Base-by-base conservation (phyloP, 768 basidiomycete genomes). In the Boletus insuetus region DNA sequence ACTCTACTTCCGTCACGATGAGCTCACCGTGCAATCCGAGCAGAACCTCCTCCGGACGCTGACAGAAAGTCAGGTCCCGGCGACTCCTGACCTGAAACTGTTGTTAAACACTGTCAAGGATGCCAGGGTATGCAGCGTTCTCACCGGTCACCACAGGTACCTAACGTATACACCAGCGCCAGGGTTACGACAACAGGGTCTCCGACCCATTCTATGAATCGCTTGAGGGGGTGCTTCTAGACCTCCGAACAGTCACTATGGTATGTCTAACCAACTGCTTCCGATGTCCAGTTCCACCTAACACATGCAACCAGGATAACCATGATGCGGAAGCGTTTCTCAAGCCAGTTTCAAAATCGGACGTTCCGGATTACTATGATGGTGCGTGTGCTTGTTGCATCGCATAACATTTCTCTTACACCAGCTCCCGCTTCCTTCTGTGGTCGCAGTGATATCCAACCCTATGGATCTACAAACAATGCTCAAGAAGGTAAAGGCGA, bases 381-480 rank as follows among this genome's bases (percentile, higher is more conserved):
- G 82, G 96, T 93, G 58, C 55, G 87, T 75, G 41, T 45, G 13
- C 12, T n/a, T n/a, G 38, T 35, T 1, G 42, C 49, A 41, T 51
- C 34, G 32, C 37, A 43, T 35, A 43, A 1, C 41, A 34, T 43
- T 4, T 39, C 19, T 49, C 34, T 55, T 54, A 62, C 57, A 38
- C 49, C 38, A 16, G 8, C 34, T 14, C 32, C 20, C 20, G 11
- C 14, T 43, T 22, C 6, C n/a, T 14, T 44, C 43, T 19, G 52
- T 17, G 47, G 35, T 61, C 20, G 12, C 65, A 98, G 97, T 96
- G 62, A 97, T 99, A 70, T 75, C 86, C 52, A 85, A 85, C 58
- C 94, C 97, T 6, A 99, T 99, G 97, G 97, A 99, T 75, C 78
- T 98, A 42, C 85, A 86, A 58, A 90, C 94, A 0, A 90, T 99